Evolutionary conservation across 352 stramenopile species (phyloP).

Genomic region (Pythium plurisporium): DNA sequence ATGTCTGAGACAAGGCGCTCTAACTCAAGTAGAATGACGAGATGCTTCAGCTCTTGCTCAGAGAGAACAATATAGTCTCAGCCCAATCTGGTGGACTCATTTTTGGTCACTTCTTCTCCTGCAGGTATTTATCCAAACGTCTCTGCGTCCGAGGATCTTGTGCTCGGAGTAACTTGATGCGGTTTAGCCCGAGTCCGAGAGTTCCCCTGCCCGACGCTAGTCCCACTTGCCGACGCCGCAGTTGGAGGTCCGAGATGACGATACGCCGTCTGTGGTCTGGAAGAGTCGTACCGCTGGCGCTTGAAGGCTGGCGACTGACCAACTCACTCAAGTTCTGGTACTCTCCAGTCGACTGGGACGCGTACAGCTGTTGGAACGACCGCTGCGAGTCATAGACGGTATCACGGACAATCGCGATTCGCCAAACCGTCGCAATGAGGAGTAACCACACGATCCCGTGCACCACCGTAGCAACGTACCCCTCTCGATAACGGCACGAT

Average conservation of each 20-base stretch:
- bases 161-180: conserved; percentile 13
- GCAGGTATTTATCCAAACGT: neutral
- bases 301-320: neutral
- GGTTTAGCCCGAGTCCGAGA: neutral
- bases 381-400: conserved; percentile 23
- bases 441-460: conserved; percentile 18
- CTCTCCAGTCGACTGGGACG: conserved; percentile 12
- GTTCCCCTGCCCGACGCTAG: neutral
- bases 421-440: conserved; percentile 25
- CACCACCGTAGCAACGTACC: conserved; percentile 5
- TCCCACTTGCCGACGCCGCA: neutral
- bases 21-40: conserved; percentile 26
- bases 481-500: conserved; percentile 17
- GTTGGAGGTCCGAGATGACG: conserved; percentile 13
- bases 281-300: neutral
- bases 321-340: conserved; percentile 2
- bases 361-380: conserved; percentile 22
- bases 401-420: conserved; percentile 25
- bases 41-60: conserved; percentile 28
- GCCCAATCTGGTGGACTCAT: too few species aligned
- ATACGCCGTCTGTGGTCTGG: neutral
- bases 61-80: conserved; percentile 28
- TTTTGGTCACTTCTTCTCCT: neutral
- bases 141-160: neutral
- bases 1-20: conserved; percentile 21